Percentiles rank a stretch among this genome's conserved stretches.
Conservation (phyloP, 441 rosid species). For the Kokia cookei region DNA sequence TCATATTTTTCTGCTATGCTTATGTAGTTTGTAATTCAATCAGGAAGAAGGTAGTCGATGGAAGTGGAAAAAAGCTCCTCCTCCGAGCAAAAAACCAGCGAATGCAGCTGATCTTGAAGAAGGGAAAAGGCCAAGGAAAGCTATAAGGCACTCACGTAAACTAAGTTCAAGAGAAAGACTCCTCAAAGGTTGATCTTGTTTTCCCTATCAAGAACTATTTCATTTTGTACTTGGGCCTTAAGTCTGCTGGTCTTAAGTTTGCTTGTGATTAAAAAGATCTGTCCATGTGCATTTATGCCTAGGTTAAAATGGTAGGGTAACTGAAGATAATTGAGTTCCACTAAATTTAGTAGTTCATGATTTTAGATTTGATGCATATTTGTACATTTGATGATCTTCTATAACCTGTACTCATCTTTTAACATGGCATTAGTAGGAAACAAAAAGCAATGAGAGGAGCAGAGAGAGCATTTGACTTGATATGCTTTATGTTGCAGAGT, state of each 20-base stretch:
- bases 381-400: background rate
- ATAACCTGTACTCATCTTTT: background rate
- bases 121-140: constrained; percentile 23
- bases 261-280: background rate
- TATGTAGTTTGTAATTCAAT: background rate
- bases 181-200: constrained; percentile 31
- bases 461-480: background rate
- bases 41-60: constrained; percentile 45
- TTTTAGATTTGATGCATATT: background rate
- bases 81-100: constrained; percentile 34
- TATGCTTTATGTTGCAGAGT: constrained; percentile 37
- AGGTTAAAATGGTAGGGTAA: background rate
- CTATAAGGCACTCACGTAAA: constrained; percentile 15
- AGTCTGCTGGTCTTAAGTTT: background rate
- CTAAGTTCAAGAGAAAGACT: constrained; percentile 29
- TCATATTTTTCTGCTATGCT: background rate
- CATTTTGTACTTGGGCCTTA: background rate
- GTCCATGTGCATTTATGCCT: background rate
- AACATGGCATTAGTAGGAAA: background rate
- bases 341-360: background rate
- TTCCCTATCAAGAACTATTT: background rate
- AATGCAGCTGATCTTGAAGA: constrained; percentile 16
- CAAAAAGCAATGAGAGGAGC: background rate
- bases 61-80: constrained; percentile 57
- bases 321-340: background rate